These are phyloP conservation scores for Viola pubescens DNA, from an alignment of 441 rosid species.

Conservation along the genomic window DNA sequence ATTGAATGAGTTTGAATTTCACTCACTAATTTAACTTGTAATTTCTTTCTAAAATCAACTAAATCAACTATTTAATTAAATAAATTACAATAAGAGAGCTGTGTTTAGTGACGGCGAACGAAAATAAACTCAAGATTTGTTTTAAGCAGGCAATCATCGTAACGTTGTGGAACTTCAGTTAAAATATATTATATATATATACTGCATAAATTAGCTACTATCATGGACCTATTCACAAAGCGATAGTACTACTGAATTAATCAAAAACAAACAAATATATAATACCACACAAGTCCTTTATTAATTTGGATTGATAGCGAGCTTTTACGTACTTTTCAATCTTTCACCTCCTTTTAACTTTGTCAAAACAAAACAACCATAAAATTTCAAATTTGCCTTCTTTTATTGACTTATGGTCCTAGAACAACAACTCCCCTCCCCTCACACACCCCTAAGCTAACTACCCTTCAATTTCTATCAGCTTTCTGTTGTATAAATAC, in stretches of 20 bases:
- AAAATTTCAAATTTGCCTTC: slow-evolving; percentile 27
- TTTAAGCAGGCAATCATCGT: no score
- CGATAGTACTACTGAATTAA: background rate
- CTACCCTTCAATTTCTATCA: slow-evolving; percentile 22
- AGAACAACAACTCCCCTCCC: background rate
- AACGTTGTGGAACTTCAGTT: no score
- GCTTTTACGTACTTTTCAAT: slow-evolving; percentile 5
- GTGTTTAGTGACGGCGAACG: no score
- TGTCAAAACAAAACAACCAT: slow-evolving; percentile 19
- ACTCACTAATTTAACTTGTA: no score
- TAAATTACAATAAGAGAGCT: no score
- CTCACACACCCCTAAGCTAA: slow-evolving; percentile 16
- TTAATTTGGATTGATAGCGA: slow-evolving; percentile 19
- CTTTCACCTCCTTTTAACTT: background rate
- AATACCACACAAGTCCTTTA: background rate
- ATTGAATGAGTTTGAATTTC: no score
- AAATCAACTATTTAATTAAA: no score
- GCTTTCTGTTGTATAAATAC: background rate
- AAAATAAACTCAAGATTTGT: no score
- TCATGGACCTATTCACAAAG: background rate
- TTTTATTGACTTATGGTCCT: slow-evolving; percentile 34
- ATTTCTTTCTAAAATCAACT: no score
- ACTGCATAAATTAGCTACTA: background rate
- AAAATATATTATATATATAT: no score
- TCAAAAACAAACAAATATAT: background rate